Evolutionary conservation across 495 filamentous ascomycete species (phyloP).

Genomic region (Neurospora sublineolata): DNA sequence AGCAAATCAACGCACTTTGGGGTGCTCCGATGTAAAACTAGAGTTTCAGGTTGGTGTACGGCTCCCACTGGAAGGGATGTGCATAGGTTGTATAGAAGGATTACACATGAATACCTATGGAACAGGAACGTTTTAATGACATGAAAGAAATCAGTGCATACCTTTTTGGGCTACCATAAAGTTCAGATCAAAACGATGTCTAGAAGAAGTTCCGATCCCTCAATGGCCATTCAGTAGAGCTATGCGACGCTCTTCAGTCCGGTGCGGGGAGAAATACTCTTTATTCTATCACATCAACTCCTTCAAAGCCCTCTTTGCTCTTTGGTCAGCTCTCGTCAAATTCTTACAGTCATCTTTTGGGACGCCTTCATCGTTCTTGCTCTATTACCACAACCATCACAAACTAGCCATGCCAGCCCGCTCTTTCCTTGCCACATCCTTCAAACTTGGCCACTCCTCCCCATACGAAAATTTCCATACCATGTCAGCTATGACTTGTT

Average conservation of each 20-base stretch:
- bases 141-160: neutral
- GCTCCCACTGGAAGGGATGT: neutral
- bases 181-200: neutral
- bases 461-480: neutral
- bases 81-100: neutral
- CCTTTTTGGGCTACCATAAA: neutral
- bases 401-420: neutral
- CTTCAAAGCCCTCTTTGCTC: neutral
- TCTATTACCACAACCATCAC: neutral
- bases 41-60: neutral
- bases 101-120: neutral
- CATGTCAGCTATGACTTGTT: neutral
- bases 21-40: slow-evolving; percentile 7
- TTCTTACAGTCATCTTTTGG: neutral
- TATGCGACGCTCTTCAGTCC: neutral
- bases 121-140: neutral
- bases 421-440: neutral
- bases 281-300: neutral
- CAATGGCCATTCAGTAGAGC: neutral
- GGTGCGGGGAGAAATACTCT: neutral
- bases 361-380: neutral
- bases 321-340: neutral
- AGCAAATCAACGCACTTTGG: slow-evolving; percentile 30
- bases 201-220: neutral
- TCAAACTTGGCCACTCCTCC: neutral